phyloP scores from a whole-genome alignment of 2,329 filamentous ascomycete species.

The Epichloe baconii region DNA sequence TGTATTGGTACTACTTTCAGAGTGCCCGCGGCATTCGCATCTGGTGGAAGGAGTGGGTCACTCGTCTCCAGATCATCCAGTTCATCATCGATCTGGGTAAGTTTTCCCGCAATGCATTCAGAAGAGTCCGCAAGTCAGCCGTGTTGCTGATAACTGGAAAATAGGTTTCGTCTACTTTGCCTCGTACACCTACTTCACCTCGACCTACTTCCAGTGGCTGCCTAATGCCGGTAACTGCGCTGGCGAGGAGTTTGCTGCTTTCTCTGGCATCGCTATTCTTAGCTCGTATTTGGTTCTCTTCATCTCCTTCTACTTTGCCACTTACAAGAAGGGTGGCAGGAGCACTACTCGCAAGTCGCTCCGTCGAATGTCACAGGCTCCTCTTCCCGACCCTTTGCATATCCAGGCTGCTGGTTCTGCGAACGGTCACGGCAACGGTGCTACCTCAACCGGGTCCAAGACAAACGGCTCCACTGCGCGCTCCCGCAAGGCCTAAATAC shows the following conservation, averaged over 20 bases:
- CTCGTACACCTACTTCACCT: constrained; percentile 97
- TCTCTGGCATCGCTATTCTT: constrained; percentile 82
- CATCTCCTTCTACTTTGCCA: constrained; percentile 97
- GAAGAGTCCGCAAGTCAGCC: background rate
- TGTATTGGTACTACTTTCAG: constrained; percentile 99
- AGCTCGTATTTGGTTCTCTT: constrained; percentile 95
- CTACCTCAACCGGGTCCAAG: constrained; percentile 41
- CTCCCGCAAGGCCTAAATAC: constrained; percentile 50
- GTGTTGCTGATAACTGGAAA: constrained; percentile 7
- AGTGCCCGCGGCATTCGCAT: constrained; percentile 87
- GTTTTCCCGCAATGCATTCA: constrained; percentile 17
- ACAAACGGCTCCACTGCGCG: constrained; percentile 49
- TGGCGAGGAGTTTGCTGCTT: constrained; percentile 92
- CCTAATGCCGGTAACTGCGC: constrained; percentile 79
- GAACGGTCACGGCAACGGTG: constrained; percentile 38
- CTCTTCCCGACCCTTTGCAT: constrained; percentile 70
- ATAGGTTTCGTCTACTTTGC: constrained; percentile 95
- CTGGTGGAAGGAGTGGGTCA: constrained; percentile 99
- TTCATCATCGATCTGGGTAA: constrained; percentile 93
- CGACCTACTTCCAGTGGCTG: constrained; percentile 73
- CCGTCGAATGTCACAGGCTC: constrained; percentile 51
- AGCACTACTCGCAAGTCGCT: constrained; percentile 68
- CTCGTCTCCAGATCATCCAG: constrained; percentile 90
- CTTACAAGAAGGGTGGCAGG: constrained; percentile 82
- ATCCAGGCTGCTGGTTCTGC: constrained; percentile 43